Evolutionary conservation across 495 filamentous ascomycete species (phyloP), one percentile per base, ranked within the genome.

Genomic region (Hyaloscypha bicolor): DNA sequence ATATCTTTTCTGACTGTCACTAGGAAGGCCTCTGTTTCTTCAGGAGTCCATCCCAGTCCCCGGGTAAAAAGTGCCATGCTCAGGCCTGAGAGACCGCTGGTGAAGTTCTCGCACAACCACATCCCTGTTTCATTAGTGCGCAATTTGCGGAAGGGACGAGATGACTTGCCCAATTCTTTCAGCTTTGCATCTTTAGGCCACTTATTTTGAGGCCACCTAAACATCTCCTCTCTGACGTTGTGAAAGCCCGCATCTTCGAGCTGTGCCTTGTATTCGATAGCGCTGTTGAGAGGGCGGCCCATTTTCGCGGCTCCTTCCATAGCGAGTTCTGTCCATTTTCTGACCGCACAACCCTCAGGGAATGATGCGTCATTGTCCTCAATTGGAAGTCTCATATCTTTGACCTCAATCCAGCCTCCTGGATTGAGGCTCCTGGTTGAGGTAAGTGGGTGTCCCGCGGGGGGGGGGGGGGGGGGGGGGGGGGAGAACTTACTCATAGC

Each of bases 1-100:
- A 88, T 72, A 55, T 86, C 87, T 48, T 79, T 78, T 61, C 82
- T 78, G 25, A 87, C 80, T 22, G 83, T 80, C 1, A 81, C 81
- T 6, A 87, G 72, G 56, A 87, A 75, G 1, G 78, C 76, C 69
- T 88, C 81, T 31, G 87, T 78, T 55, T 85, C 79, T 52, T 78
- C 72, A 11, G n/a, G 67, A 48, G 21, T 75, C 83, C 82, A 87
- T 0, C 83, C 83, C n/a, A 85, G 76, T 30, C 77, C 73, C 6
- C 79, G 77, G 0, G 85, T 86, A 71, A 87, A 88, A 1, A 87
- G 72, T 16, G 80, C 81, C 55, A 83, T 81, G 33, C 76, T 80
- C 48, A 86, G 25, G 4, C 63, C 68, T 25, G 6, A 21, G 8
- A 70, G 51, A 31, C 37, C 58, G n/a, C 33, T 30, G 2, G 60